phyloP scores from a whole-genome alignment of 2,329 filamentous ascomycete genomes.

The Nemania sp. region DNA sequence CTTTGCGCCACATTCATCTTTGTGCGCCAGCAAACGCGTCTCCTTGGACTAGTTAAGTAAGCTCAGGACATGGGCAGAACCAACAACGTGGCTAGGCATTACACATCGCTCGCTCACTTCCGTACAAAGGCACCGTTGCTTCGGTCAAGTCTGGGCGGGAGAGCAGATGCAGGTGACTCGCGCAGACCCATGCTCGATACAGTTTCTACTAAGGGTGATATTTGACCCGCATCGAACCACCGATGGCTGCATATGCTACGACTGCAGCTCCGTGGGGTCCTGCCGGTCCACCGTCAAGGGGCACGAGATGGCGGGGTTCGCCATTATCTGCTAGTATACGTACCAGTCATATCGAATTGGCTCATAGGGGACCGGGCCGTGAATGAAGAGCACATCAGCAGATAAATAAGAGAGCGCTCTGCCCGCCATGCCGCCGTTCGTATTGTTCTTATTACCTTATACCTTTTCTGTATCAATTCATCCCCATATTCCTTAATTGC shows the following conservation, averaged over 20 bases:
- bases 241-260: slow-evolving; percentile 25
- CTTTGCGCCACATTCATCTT: too few species aligned
- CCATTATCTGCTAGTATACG: slow-evolving; percentile 12
- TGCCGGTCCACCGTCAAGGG: slow-evolving; percentile 32
- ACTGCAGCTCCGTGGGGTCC: slow-evolving; percentile 27
- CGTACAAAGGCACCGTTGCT: not conserved
- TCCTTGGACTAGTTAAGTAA: too few species aligned
- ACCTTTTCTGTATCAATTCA: not conserved
- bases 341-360: slow-evolving; percentile 24
- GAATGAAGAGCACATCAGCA: not conserved
- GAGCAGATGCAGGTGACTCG: not conserved
- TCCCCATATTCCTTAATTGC: not conserved
- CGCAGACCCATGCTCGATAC: slow-evolving; percentile 2
- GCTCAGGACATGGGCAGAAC: too few species aligned
- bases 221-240: slow-evolving; percentile 33
- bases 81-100: too few species aligned
- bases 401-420: slow-evolving; percentile 25
- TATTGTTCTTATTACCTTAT: not conserved
- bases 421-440: not conserved
- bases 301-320: slow-evolving; percentile 34
- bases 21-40: too few species aligned
- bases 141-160: not conserved
- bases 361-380: not conserved
- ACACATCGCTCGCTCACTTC: too few species aligned
- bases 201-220: slow-evolving; percentile 32